A percentile compares a stretch with the other conserved stretches of the same genome.
These are phyloP conservation scores for Ustilago crameri DNA, from an alignment of 1,284 basidiomycete species.

Conservation along the genomic window DNA sequence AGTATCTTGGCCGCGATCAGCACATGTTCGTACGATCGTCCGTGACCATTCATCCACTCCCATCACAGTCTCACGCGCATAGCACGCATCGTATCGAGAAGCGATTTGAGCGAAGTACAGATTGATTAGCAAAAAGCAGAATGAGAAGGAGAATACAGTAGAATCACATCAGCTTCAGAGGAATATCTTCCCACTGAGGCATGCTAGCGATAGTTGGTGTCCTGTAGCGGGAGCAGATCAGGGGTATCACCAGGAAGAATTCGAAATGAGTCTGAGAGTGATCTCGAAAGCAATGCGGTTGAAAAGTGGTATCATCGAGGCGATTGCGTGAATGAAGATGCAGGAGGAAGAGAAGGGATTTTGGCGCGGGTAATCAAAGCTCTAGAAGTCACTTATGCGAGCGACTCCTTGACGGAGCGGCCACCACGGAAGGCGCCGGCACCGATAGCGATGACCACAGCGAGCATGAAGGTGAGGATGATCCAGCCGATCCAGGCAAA, in stretches of 20 bases:
- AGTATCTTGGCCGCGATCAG: too few relatives aligned
- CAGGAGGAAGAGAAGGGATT: not conserved
- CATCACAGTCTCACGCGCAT: too few relatives aligned
- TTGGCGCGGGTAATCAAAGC: not conserved
- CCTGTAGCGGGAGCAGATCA: too few relatives aligned
- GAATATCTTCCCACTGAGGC: too few relatives aligned
- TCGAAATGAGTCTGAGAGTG: not conserved
- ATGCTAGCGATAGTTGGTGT: too few relatives aligned
- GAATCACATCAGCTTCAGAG: slow-evolving; percentile 5
- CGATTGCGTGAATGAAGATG: not conserved
- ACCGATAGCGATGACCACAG: slow-evolving; percentile 56
- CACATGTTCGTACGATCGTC: too few relatives aligned
- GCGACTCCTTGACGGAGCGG: slow-evolving; percentile 63
- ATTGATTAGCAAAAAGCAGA: slow-evolving; percentile 27
- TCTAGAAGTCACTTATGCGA: slow-evolving; percentile 33
- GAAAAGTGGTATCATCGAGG: slow-evolving; percentile 34
- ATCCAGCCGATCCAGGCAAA: slow-evolving; percentile 66
- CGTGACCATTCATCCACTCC: too few relatives aligned
- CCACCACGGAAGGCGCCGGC: slow-evolving; percentile 66
- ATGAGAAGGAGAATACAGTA: slow-evolving; percentile 5
- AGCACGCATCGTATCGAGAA: not conserved
- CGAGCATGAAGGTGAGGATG: slow-evolving; percentile 59
- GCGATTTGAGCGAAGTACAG: not conserved
- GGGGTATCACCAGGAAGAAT: too few relatives aligned
- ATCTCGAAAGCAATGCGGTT: not conserved